These are phyloP conservation scores for Microcyclospora tardicrescens DNA, from an alignment of 2,329 filamentous ascomycete species.

Conservation along the genomic window DNA sequence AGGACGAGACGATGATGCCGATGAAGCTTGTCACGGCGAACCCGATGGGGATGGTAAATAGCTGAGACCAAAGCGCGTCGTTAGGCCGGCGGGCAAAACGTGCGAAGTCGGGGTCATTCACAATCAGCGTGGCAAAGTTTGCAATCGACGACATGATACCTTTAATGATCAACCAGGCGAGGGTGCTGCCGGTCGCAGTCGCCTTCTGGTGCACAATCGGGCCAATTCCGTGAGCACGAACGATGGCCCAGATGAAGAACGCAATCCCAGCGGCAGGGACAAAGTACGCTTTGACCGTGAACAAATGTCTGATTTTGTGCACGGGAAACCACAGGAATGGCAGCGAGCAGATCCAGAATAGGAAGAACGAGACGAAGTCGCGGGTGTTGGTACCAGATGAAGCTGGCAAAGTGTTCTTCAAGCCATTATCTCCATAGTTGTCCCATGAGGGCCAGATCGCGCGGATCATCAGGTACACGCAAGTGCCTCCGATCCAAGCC, in stretches of 20 bases:
- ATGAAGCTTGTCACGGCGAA: conserved; percentile 58
- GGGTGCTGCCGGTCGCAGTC: conserved; percentile 48
- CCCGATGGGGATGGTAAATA: conserved; percentile 40
- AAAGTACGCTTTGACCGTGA: conserved; percentile 78
- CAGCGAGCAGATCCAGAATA: conserved; percentile 72
- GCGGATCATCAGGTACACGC: conserved; percentile 79
- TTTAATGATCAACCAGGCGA: conserved; percentile 72
- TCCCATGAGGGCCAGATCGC: conserved; percentile 12
- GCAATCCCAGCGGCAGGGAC: conserved; percentile 72
- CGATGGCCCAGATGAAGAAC: conserved; percentile 78
- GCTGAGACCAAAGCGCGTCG: conserved; percentile 69
- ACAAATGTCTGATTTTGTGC: conserved; percentile 79
- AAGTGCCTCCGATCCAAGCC: conserved; percentile 66
- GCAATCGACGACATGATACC: conserved; percentile 82
- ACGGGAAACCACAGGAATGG: conserved; percentile 84
- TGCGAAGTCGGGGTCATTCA: conserved; percentile 67
- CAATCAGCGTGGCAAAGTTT: conserved; percentile 78
- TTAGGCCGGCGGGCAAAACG: conserved; percentile 66
- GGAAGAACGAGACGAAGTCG: conserved; percentile 68
- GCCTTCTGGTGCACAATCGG: conserved; percentile 63
- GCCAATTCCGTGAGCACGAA: conserved; percentile 68
- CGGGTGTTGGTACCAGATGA: conserved; percentile 60
- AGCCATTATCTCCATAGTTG: conserved; percentile 24
- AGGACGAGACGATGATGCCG: conserved; percentile 41
- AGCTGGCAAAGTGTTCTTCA: conserved; percentile 54